A percentile compares a stretch with the other conserved stretches of the same genome.
Conservation (phyloP, 2,329 filamentous ascomycete genomes). For the Didymella pinodella region DNA sequence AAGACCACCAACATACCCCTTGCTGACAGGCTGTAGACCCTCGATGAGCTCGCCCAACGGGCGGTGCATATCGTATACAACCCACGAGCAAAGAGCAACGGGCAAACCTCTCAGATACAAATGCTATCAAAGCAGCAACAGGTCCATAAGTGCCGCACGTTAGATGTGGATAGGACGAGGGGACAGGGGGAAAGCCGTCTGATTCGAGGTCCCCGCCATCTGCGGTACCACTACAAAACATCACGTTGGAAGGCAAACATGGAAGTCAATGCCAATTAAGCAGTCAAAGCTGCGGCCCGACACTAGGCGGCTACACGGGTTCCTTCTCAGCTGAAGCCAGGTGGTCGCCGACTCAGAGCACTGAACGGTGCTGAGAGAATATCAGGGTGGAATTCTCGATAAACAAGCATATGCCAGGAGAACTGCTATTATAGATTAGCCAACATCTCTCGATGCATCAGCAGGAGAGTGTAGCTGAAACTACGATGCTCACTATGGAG, state of each 20-base stretch:
- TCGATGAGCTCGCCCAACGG: neutral
- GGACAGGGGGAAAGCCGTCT: neutral
- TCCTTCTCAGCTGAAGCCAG: neutral
- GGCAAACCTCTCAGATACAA: neutral
- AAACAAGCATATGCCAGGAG: neutral
- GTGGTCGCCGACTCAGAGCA: neutral
- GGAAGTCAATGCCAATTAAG: neutral
- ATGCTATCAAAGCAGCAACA: neutral
- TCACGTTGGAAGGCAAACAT: neutral
- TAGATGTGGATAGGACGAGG: neutral
- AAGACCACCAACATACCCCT: slow-evolving; percentile 12
- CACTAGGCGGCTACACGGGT: neutral
- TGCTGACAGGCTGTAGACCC: slow-evolving; percentile 17
- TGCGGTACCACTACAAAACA: neutral
- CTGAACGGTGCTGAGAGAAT: neutral
- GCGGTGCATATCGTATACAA: neutral
- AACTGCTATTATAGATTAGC: neutral
- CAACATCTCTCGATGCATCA: neutral
- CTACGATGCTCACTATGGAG: neutral
- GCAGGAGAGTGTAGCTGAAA: neutral
- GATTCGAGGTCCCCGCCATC: neutral
- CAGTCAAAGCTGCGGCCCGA: neutral
- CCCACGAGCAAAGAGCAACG: no score
- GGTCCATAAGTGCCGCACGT: neutral
- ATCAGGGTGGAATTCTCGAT: neutral